Conservation (phyloP, 169 alveolate genomes). For the Eimeria maxima region DNA sequence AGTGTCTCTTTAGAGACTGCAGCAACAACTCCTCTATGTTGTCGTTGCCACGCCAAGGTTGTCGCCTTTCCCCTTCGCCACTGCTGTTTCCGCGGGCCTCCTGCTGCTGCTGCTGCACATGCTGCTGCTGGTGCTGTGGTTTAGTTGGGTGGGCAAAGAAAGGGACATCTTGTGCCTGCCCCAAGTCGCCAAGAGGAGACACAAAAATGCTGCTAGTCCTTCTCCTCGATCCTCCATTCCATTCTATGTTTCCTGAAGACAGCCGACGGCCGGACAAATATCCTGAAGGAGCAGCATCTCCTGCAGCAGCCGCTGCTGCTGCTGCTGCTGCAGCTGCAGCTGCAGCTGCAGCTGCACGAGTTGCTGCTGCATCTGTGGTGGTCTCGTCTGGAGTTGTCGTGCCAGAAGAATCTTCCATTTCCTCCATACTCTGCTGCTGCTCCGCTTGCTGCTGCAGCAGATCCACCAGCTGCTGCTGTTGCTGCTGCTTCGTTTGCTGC, state of each 20-base stretch:
- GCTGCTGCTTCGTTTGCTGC: background rate
- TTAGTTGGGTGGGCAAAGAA: background rate
- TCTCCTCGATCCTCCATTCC: background rate
- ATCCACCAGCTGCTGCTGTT: background rate
- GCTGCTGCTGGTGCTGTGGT: background rate
- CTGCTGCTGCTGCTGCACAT: slow-evolving; percentile 18
- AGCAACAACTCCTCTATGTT: slow-evolving; percentile 68
- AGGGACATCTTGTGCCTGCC: background rate
- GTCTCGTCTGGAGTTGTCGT: background rate
- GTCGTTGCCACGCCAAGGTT: background rate
- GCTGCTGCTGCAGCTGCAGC: background rate
- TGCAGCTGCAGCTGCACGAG: background rate
- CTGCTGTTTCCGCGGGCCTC: background rate
- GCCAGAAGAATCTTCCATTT: background rate
- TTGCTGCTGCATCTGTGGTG: background rate
- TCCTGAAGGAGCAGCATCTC: background rate
- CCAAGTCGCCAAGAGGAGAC: slow-evolving; percentile 5
- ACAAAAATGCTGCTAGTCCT: slow-evolving; percentile 64
- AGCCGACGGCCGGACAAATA: background rate
- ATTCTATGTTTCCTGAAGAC: background rate
- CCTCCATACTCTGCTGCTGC: slow-evolving; percentile 4
- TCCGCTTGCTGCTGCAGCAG: slow-evolving; percentile 6
- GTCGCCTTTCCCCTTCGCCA: background rate
- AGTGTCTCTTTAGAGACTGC: slow-evolving; percentile 36
- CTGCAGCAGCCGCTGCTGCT: background rate